Conservation (phyloP, 441 rosid genomes). For the Hura crepitans region DNA sequence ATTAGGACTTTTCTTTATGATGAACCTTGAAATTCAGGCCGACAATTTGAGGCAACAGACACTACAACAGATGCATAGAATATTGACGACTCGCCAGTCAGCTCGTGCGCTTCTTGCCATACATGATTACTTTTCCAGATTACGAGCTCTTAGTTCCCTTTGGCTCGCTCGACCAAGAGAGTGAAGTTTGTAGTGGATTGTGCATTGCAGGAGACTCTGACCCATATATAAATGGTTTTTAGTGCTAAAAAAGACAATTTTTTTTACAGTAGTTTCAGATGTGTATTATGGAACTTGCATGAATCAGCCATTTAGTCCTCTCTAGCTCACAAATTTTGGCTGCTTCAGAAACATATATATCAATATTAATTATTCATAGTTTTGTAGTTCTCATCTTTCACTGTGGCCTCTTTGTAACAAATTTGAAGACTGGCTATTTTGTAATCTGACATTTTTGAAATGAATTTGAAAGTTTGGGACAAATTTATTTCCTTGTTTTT, state of each 20-base stretch:
- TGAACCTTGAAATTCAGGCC: slow-evolving; percentile 51
- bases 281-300: slow-evolving; percentile 16
- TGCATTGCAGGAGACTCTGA: slow-evolving; percentile 18
- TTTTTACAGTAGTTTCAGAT: slow-evolving; percentile 13
- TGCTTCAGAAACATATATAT: background rate
- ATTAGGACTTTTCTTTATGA: background rate
- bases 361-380: slow-evolving; percentile 16
- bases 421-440: slow-evolving; percentile 5
- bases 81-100: slow-evolving; percentile 80
- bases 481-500: background rate
- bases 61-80: slow-evolving; percentile 75
- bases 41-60: slow-evolving; percentile 91
- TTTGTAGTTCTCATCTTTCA: background rate
- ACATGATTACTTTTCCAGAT: slow-evolving; percentile 72
- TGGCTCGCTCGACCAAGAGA: slow-evolving; percentile 96
- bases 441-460: slow-evolving; percentile 20
- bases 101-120: slow-evolving; percentile 92
- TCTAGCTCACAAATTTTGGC: slow-evolving; percentile 13
- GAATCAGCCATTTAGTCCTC: slow-evolving; percentile 2
- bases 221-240: background rate
- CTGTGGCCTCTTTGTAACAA: background rate
- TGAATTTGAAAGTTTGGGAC: slow-evolving; percentile 19
- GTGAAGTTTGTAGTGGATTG: slow-evolving; percentile 32
- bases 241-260: background rate
- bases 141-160: slow-evolving; percentile 94